Percentiles rank a stretch among this genome's conserved stretches.
phyloP scores from a whole-genome alignment of 2,329 filamentous ascomycete species.

The Sphaerulina musiva region DNA sequence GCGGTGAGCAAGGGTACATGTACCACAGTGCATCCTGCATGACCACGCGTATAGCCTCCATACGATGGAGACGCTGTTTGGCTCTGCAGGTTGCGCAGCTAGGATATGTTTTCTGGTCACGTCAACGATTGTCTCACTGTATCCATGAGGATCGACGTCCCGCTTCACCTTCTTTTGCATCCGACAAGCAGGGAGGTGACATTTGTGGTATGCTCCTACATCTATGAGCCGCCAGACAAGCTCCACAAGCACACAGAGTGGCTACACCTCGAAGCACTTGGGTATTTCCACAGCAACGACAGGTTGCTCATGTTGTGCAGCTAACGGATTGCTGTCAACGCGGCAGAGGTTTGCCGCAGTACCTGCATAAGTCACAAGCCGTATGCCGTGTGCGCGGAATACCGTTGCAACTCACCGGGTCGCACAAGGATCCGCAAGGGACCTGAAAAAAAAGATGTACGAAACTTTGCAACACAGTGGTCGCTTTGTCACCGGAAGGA shows the following conservation, averaged over 20 bases:
- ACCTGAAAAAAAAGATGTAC: neutral
- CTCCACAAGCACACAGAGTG: neutral
- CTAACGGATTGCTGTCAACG: slow-evolving; percentile 5
- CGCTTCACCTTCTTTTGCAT: neutral
- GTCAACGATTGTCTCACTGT: slow-evolving; percentile 14
- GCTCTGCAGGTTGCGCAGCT: slow-evolving; percentile 7
- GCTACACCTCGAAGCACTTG: neutral
- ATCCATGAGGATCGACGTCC: neutral
- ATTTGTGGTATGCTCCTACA: neutral
- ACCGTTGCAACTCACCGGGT: neutral
- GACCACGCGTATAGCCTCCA: neutral
- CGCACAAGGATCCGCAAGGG: neutral
- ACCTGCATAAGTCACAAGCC: neutral
- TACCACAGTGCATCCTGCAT: neutral
- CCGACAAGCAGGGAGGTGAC: neutral
- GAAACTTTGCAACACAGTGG: neutral
- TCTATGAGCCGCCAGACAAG: neutral
- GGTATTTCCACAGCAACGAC: neutral
- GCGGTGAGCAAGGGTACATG: neutral
- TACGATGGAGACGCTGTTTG: slow-evolving; percentile 2
- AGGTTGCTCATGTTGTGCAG: slow-evolving; percentile 1
- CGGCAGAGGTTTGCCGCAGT: slow-evolving; percentile 4
- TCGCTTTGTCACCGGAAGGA: neutral
- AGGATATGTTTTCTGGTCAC: slow-evolving; percentile 11
- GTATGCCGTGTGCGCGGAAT: neutral